A percentile compares a stretch with the other conserved stretches of the same genome.
phyloP scores from a whole-genome alignment of 2,329 filamentous ascomycete genomes.

The Talaromyces albobiverticillius region DNA sequence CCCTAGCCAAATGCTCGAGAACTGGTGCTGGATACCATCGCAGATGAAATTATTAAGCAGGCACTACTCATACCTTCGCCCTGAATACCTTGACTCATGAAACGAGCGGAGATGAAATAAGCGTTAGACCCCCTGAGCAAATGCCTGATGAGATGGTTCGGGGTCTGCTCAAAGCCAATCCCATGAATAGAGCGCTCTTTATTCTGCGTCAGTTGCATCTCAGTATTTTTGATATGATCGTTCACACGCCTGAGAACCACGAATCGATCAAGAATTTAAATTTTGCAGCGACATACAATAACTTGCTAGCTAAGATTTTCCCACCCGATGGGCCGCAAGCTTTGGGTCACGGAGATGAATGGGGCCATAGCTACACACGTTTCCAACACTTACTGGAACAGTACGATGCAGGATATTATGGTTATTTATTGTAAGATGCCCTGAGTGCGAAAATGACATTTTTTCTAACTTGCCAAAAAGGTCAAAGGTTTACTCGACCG shows the following conservation, averaged over 20 bases:
- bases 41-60: not conserved
- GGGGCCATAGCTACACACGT: constrained; percentile 21
- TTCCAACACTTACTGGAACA: constrained; percentile 36
- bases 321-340: not conserved
- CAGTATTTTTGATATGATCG: constrained; percentile 40
- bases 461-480: too few species aligned
- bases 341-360: not conserved
- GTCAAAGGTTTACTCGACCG: constrained; percentile 47
- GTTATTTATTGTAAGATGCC: constrained; percentile 35
- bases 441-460: too few species aligned
- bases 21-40: constrained; percentile 48
- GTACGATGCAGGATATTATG: constrained; percentile 46
- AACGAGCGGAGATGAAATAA: too few species aligned
- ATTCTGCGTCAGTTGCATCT: constrained; percentile 38
- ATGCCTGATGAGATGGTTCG: constrained; percentile 33
- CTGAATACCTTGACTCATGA: not conserved
- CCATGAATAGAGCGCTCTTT: constrained; percentile 29
- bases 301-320: not conserved
- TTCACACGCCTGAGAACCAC: constrained; percentile 28
- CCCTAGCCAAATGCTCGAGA: constrained; percentile 42
- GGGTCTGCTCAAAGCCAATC: constrained; percentile 31
- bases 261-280: not conserved
- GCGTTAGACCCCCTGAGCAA: too few species aligned
- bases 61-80: not conserved
- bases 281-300: not conserved